Percentiles rank a stretch among this genome's conserved stretches.
Conservation (phyloP, 176 grass and related monocot species). For the Zizania latifolia region DNA sequence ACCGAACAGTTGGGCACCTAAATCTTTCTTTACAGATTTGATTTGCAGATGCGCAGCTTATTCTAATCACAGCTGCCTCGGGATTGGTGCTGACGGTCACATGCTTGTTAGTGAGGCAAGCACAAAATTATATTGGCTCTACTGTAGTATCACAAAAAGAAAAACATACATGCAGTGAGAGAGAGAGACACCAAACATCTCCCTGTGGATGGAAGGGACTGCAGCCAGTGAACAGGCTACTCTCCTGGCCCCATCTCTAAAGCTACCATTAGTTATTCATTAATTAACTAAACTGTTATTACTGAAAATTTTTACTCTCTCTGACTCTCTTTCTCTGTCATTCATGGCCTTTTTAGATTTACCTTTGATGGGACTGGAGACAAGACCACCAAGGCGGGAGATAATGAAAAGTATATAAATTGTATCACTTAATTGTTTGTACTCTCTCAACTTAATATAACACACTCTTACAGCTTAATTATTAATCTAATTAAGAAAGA, state of each 20-base stretch:
- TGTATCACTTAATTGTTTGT: too few relatives aligned
- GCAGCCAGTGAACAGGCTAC: conserved; percentile 2
- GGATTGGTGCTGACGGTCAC: conserved; percentile 72
- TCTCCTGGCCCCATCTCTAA: neutral
- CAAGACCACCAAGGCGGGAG: too few relatives aligned
- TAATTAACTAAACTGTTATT: neutral
- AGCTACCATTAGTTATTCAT: neutral
- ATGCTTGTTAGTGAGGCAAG: conserved; percentile 45
- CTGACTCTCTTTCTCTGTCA: neutral
- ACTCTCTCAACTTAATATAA: too few relatives aligned
- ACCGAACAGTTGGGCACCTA: conserved; percentile 19
- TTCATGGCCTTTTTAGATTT: conserved; percentile 24
- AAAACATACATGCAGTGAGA: neutral
- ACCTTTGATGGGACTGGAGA: neutral
- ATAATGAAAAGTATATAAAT: too few relatives aligned
- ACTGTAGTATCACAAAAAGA: neutral
- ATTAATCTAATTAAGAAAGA: too few relatives aligned
- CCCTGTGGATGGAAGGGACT: conserved; percentile 26
- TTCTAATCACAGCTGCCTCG: conserved; percentile 53
- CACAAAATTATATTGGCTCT: neutral
- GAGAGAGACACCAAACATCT: conserved; percentile 9
- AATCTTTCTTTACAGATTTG: conserved; percentile 47
- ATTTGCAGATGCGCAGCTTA: too few relatives aligned
- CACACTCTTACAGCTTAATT: too few relatives aligned
- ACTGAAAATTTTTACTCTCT: neutral